phyloP scores from a whole-genome alignment of 2,329 filamentous ascomycete species.

The Parastagonospora nodorum region DNA sequence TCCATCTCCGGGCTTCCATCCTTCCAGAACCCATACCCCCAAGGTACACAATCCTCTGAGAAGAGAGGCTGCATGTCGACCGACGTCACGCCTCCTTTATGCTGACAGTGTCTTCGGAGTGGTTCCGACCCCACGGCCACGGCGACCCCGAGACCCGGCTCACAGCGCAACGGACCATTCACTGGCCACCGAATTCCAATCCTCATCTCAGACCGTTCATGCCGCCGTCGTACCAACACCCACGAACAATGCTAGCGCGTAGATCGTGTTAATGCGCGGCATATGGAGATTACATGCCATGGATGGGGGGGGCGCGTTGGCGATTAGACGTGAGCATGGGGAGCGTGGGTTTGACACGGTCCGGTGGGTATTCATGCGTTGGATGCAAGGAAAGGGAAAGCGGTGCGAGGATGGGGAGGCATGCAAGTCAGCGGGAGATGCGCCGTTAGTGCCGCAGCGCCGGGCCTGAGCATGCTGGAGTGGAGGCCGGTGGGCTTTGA shows the following conservation, averaged over 20 bases:
- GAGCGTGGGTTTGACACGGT: not conserved
- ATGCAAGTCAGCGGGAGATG: slow-evolving; percentile 9
- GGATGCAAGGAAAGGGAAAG: slow-evolving; percentile 3
- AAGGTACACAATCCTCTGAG: too few relatives aligned
- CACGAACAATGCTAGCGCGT: not conserved
- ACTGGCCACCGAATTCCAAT: not conserved
- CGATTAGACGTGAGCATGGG: not conserved
- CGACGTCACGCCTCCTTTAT: too few relatives aligned
- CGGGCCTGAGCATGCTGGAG: not conserved
- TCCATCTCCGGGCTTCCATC: not conserved
- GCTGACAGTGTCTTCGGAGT: too few relatives aligned
- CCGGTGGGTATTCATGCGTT: not conserved
- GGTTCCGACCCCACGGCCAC: not conserved
- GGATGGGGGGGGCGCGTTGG: not conserved
- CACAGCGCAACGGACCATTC: not conserved
- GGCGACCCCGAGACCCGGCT: not conserved
- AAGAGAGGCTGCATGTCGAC: too few relatives aligned
- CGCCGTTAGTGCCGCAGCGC: slow-evolving; percentile 6
- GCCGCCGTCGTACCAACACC: not conserved
- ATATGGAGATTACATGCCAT: not conserved
- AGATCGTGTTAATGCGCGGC: not conserved
- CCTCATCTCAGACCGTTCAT: not conserved
- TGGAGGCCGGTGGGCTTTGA: too few relatives aligned
- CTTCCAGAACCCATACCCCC: slow-evolving; percentile 8
- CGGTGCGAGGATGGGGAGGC: not conserved